Evolutionary conservation across 164 flowering plant genomes (phyloP), one percentile per base, ranked within the genome.

Genomic region (Chimonanthus salicifolius): DNA sequence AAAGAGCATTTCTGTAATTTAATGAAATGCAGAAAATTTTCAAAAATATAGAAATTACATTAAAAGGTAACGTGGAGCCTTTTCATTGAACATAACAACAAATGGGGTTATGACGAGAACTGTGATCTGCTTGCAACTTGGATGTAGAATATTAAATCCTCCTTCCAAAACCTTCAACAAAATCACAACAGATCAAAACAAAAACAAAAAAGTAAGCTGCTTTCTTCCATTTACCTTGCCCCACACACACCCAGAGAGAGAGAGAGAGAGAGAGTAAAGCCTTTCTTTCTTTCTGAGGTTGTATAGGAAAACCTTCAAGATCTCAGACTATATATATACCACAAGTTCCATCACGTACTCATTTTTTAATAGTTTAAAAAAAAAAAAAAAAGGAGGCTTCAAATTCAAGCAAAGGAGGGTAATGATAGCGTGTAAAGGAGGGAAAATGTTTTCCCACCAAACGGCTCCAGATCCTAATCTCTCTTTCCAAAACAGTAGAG

Each of bases 381-480:
- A 3, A 5, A 65, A 33, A 45, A 45, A 66, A 65, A 33, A 45
- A 45, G 46, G 11, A 44, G 8, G 18, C 68, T 45, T 66, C 68
- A 66, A 66, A 66, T 5, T 16, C 68, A 66, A 47, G 68, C 68
- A 66, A 66, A 66, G 68, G 68, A 44, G 45, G 49, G 47, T 15
- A 15, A 66, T 66, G 68, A 66, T 44, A 66, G 68, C 48, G n/a
- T 15, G 47, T 10, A n/a, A 7, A 5, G 44, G 15, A 66, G 18
- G 68, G 68, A 44, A 66, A 66, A 20, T 16, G n/a, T 33, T n/a
- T 48, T 66, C 68, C 1, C 47, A 54, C 60, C 60, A 13, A 54
- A 54, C 60, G n/a, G 60, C 60, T n/a, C 16, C 60, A 54, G 60
- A 54, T 54, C n/a, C n/a, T 4, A 15, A 54, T 54, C 60, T 54